Evolutionary conservation across 495 filamentous ascomycete species (phyloP), one percentile per base, ranked within the genome.

Genomic region (Chlorociboria aeruginascens): DNA sequence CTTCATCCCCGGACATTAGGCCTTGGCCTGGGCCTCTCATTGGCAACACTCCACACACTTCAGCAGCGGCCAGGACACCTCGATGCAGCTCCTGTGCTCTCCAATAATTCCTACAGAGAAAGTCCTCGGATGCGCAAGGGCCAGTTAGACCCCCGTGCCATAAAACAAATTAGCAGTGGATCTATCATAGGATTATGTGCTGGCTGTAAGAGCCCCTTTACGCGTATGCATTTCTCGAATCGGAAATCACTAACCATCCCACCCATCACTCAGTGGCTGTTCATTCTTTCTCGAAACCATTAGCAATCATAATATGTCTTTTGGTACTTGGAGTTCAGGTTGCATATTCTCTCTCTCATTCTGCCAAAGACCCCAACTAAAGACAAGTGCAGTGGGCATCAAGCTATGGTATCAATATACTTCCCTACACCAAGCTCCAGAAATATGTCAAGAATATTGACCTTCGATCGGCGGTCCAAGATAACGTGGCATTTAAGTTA

Each of bases 401-500:
- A 25, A 76, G 72, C 35, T 81, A 81, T 50, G 87, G 87, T 12
- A 79, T 89, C 52, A 78, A 86, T 56, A 51, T 92, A 31, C 59
- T 94, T 53, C 74, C 83, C 33, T 63, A 80, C 62, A 53, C 69
- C 57, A 53, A 65, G n/a, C 50, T 86, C 45, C 77, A 83, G 50
- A 65, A 69, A 45, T 79, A 76, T 53, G 65, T 81, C 20, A 75
- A 71, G 61, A 61, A 61, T 11, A 69, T 78, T 20, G 68, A 83
- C 57, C n/a, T 85, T 41, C 60, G 69, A 20, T 70, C 70, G 1
- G 72, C 77, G 3, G 62, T 92, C 47, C 74, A 76, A 52, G 71
- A 79, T 48, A 74, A 89, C 59, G 68, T 76, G 14, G 81, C 81
- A 0, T 86, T 93, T 59, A 92, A 89, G 70, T 55, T 90, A 8